Base-by-base conservation (phyloP, 495 filamentous ascomycete species). In the Trichoderma virens region DNA sequence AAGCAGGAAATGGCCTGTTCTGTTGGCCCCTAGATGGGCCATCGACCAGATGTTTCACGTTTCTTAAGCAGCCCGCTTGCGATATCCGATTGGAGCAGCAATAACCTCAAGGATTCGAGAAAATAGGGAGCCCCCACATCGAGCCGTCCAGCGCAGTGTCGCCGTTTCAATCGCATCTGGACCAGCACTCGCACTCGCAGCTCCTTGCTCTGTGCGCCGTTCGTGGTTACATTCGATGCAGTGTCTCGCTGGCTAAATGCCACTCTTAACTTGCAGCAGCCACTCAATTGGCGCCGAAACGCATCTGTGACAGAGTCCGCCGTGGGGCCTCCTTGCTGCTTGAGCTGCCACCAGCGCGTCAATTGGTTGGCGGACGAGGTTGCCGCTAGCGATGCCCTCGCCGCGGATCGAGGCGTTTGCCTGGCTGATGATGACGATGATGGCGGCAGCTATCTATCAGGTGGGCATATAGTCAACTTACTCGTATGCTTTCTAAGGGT, bases 201-300 rank as follows among this genome's bases (percentile, higher is more conserved):
- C 0, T 8, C 18, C 20, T 5, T 6, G 20, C 43, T 9, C 18
- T n/a, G 18, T n/a, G 20, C 43, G 18, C 16, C 8, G 18, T 20
- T 8, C 43, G 41, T 16, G 34, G 34, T 35, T 35, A 6, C 34
- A 6, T 35, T 2, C 13, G 34, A 35, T 7, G 34, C 34, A 6
- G 34, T 35, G 6, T 35, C 13, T 13, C 6, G 0, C 20, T 23
- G 20, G 39, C 39, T 5, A n/a, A n/a, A n/a, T n/a, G n/a, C n/a
- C n/a, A n/a, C n/a, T n/a, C n/a, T n/a, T n/a, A 47, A 47, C 16
- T 47, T n/a, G 5, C 27, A 30, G 9, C 51, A 30, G 51, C 51
- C 47, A 56, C 25, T 56, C 51, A 56, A 56, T 56, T 56, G 51
- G 27, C 51, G 51, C 51, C 51, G 51, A 56, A 56, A 56, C 25